Evolutionary conservation across 352 stramenopile species (phyloP), one percentile per base, ranked within the genome.

Genomic region (Phytophthora pisi): DNA sequence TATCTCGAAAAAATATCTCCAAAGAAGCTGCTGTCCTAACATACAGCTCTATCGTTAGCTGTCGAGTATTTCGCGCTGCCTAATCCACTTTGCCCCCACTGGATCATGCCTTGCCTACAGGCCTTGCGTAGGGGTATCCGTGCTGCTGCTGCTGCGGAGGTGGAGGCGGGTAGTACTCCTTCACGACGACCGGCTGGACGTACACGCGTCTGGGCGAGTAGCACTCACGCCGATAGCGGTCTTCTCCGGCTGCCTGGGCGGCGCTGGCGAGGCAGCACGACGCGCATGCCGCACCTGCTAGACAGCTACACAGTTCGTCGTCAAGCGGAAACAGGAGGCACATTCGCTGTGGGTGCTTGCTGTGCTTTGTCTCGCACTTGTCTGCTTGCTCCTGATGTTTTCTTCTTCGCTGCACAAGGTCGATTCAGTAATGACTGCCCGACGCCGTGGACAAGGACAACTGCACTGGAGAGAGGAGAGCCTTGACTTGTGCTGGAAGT

Each of bases 291-390:
- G 63, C 68, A 20, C 68, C 63, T 51, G 56, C 66, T 15, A 75
- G 64, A 56, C 63, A 75, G 63, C 68, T 72, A 24, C 63, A 63
- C 15, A 76, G 59, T 47, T 72, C 68, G 28, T 75, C 63, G 20
- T 40, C 42, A 40, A 69, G 40, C 30, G 63, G 61, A 54, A 72
- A 50, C 18, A 51, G 47, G 57, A 69, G 51, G 54, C 64, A 76
- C 68, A 72, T 76, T 60, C 18, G 16, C 46, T 42, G 26, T 56
- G 28, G 16, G 61, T 60, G 45, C 11, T 55, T 5, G 42, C 3
- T 23, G 34, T 40, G 34, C 34, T 40, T 13, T 16, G 9, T 40
- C 34, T 55, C 24, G n/a, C 18, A 26, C 3, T 26, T 45, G 10
- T 36, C 18, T 38, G 45, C 36, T 55, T 34, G 40, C 23, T 52